Percentiles rank a stretch among this genome's conserved stretches.
phyloP scores from a whole-genome alignment of 352 stramenopile species.

The Phytophthora fragariaefolia region DNA sequence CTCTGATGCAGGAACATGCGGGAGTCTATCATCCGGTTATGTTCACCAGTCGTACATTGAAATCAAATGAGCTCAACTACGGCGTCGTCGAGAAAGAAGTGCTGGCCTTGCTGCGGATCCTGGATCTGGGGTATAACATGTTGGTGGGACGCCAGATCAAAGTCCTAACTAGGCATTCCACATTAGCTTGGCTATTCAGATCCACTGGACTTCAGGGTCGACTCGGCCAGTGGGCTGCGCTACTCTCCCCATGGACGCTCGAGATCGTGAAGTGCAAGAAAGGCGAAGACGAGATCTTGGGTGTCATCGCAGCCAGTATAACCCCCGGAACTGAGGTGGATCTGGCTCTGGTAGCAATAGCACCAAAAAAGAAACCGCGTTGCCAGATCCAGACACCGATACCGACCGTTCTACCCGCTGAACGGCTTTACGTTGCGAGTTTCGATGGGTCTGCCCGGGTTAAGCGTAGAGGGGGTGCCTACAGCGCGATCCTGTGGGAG shows the following conservation, averaged over 20 bases:
- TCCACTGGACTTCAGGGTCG: no score
- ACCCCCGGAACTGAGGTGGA: constrained; percentile 16
- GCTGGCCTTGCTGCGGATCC: constrained; percentile 6
- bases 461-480: no score
- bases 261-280: no score
- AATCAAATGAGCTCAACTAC: constrained; percentile 22
- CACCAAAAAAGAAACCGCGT: constrained; percentile 3
- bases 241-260: no score
- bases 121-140: constrained; percentile 15
- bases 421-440: no score
- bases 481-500: no score
- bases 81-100: no score
- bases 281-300: constrained; percentile 8
- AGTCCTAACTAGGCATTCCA: constrained; percentile 9
- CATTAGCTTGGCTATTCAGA: constrained; percentile 12
- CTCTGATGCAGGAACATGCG: background rate
- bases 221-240: no score
- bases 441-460: no score
- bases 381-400: background rate
- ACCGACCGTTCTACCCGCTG: no score
- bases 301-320: background rate
- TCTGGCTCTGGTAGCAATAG: background rate
- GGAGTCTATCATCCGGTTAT: constrained; percentile 15
- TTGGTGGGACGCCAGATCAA: constrained; percentile 3
- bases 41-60: constrained; percentile 20